Evolutionary conservation across 2,329 filamentous ascomycete species (phyloP).

Genomic region (Colletotrichum sojae): DNA sequence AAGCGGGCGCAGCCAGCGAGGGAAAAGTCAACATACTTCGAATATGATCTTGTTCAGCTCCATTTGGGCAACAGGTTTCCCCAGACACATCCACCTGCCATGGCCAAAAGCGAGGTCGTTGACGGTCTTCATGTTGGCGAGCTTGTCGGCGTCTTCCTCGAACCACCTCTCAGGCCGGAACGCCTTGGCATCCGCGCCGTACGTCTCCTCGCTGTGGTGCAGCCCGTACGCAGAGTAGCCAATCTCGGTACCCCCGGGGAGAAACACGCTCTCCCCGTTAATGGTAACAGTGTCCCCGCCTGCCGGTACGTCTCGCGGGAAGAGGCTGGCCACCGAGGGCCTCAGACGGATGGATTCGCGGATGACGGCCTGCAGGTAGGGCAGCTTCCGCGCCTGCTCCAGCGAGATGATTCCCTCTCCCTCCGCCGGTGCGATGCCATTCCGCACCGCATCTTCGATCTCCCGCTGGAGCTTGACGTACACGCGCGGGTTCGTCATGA

Average conservation of each 20-base stretch:
- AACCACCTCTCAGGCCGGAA: conserved; percentile 73
- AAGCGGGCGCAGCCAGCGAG: rapidly evolving
- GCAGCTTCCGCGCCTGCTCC: conserved; percentile 49
- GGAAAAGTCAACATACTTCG: conserved; percentile 50
- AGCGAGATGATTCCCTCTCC: conserved; percentile 40
- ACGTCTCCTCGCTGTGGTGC: conserved; percentile 69
- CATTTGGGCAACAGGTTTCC: conserved; percentile 37
- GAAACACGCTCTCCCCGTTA: conserved; percentile 42
- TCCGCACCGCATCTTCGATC: conserved; percentile 50
- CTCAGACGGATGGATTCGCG: conserved; percentile 53
- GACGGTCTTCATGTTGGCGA: conserved; percentile 28
- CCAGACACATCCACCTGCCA: conserved; percentile 38
- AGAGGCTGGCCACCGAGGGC: conserved; percentile 45
- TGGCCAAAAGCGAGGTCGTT: conserved; percentile 38
- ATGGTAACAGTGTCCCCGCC: conserved; percentile 41
- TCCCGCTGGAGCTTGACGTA: conserved; percentile 60
- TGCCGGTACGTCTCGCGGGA: conserved; percentile 44
- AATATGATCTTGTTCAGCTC: conserved; percentile 45
- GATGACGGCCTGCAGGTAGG: conserved; percentile 55
- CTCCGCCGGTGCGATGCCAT: conserved; percentile 44
- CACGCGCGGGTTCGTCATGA: conserved; percentile 61
- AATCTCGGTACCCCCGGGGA: conserved; percentile 71
- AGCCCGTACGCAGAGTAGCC: conserved; percentile 74
- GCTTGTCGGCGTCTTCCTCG: conserved; percentile 53
- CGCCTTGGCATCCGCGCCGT: conserved; percentile 67